These are phyloP conservation scores for Acacia pycnantha DNA, from an alignment of 331 rosid species.

Conservation along the genomic window DNA sequence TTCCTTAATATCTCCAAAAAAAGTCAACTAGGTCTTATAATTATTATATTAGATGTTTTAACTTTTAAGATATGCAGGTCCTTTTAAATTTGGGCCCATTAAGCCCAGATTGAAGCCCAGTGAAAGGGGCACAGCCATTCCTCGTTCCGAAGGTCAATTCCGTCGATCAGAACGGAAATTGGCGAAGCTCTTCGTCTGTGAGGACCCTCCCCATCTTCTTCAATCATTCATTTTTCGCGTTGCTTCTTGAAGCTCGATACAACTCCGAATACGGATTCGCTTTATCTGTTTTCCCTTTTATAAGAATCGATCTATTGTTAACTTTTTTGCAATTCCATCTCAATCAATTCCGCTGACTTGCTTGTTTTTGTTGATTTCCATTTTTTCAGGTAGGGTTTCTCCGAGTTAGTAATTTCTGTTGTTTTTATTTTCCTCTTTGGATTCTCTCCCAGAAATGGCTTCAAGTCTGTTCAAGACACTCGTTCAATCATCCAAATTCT, in stretches of 20 bases:
- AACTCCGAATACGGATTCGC: background rate
- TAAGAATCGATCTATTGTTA: background rate
- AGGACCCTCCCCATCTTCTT: background rate
- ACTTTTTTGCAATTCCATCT: background rate
- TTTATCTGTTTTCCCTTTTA: background rate
- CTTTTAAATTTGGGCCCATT: background rate
- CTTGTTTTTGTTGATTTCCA: background rate
- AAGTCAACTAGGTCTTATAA: too few species aligned
- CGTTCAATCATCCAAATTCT: constrained; percentile 40
- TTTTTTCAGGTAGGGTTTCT: background rate
- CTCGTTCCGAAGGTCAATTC: background rate
- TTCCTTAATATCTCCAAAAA: too few species aligned
- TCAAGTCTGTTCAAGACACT: constrained; percentile 65
- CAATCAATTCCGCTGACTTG: background rate
- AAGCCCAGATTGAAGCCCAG: background rate
- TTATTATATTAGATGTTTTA: too few species aligned
- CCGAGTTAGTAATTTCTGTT: background rate
- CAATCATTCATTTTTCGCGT: background rate
- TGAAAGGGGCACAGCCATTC: background rate
- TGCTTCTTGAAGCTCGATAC: background rate
- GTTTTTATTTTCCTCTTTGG: background rate
- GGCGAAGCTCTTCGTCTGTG: background rate
- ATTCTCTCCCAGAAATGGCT: constrained; percentile 52
- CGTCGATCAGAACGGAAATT: background rate
- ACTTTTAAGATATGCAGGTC: background rate